Evolutionary conservation across 78 protist genomes (phyloP), one percentile per base, ranked within the genome.

Genomic region (Dictyostelium brefeldianum): DNA sequence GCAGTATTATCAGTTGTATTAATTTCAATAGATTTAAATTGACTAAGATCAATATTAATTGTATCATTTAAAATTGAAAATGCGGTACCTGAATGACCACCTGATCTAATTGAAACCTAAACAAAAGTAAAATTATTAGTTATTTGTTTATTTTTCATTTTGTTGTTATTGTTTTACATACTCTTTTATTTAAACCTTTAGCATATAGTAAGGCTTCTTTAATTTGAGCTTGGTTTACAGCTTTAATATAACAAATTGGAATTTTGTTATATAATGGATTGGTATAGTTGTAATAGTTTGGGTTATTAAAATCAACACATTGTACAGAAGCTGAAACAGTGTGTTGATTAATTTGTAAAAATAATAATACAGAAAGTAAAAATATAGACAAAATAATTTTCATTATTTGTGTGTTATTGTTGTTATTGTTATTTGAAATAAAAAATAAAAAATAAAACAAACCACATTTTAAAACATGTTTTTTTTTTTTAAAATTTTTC

Each of bases 11-110:
- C 70, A 11, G n/a, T 36, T 9, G 27, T 36, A 29, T 85, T 47
- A 70, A 70, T 41, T 53, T 29, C 22, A 18, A 74, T 59, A 4
- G 14, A 20, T 27, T 85, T 85, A 59, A 85, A 47, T 7, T 18
- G 27, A 12, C 65, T 43, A 74, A 85, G 25, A 75, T 85, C 92
- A 47, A 85, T 75, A 46, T 43, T 53, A 36, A 85, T 65, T 6
- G 80, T 48, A 27, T 75, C 51, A 27, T 75, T 43, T 27, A 64
- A 51, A 5, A 56, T 12, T 1, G 92, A 85, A n/a, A 59, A 29
- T 18, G 36, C 83, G 0, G 47, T 46, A 46, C 67, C 59, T 47
- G 92, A 85, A 51, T 85, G 92, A 17, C 92, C 92, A 27, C 84
- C 92, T 11, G 83, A 57, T 31, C 69, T 53, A 36, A 73, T 53